Evolutionary conservation across 768 basidiomycete species (phyloP).

Genomic region (Collybia sordida): DNA sequence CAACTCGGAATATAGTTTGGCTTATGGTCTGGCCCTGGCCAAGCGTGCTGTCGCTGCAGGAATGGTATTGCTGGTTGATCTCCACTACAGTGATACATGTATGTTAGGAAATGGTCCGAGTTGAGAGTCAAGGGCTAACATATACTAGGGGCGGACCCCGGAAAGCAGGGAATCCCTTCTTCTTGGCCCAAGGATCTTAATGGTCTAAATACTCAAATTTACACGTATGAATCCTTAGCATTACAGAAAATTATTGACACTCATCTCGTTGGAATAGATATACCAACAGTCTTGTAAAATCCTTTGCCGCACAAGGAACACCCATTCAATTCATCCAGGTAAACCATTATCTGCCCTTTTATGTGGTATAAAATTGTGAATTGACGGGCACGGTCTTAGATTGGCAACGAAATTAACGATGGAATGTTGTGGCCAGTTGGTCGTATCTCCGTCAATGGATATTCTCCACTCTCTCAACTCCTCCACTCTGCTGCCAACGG

Average conservation of each 20-base stretch:
- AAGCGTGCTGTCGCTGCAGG: slow-evolving; percentile 57
- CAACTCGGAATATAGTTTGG: slow-evolving; percentile 46
- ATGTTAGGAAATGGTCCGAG: slow-evolving; percentile 12
- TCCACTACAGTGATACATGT: slow-evolving; percentile 70
- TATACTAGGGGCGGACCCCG: slow-evolving; percentile 60
- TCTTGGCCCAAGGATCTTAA: slow-evolving; percentile 51
- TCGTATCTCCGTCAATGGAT: slow-evolving; percentile 50
- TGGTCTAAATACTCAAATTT: slow-evolving; percentile 58
- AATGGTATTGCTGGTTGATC: slow-evolving; percentile 53
- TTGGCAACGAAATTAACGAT: slow-evolving; percentile 68
- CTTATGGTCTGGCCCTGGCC: slow-evolving; percentile 51
- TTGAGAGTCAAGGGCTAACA: background rate
- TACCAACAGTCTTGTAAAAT: slow-evolving; percentile 48
- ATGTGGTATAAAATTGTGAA: background rate
- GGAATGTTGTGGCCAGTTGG: slow-evolving; percentile 65
- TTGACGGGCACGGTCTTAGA: slow-evolving; percentile 24
- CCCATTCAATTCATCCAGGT: slow-evolving; percentile 54
- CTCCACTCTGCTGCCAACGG: slow-evolving; percentile 59
- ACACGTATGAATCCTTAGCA: slow-evolving; percentile 33
- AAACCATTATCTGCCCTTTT: slow-evolving; percentile 2
- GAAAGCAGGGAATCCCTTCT: slow-evolving; percentile 57
- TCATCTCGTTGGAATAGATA: slow-evolving; percentile 33
- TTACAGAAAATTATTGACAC: background rate
- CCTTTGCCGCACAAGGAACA: slow-evolving; percentile 53
- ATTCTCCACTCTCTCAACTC: slow-evolving; percentile 53